Conservation (phyloP, 2,329 filamentous ascomycete genomes). For the Plectosphaerella sp. region DNA sequence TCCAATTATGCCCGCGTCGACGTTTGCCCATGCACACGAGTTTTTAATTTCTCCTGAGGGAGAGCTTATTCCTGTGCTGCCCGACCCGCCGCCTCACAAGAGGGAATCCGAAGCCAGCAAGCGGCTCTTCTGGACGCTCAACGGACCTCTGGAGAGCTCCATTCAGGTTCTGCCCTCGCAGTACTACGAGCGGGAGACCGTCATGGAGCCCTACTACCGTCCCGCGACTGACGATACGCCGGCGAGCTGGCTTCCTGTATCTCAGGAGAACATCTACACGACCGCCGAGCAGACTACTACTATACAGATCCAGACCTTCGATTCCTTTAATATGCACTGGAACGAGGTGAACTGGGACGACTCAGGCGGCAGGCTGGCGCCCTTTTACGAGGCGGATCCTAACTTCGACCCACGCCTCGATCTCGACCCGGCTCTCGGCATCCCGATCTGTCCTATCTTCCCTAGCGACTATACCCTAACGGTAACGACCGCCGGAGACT, state of each 20-base stretch:
- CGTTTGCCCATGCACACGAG: no score
- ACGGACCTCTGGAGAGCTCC: slow-evolving; percentile 6
- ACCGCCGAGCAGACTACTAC: not conserved
- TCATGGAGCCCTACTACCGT: slow-evolving; percentile 8
- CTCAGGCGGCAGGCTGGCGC: no score
- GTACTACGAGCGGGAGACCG: slow-evolving; percentile 5
- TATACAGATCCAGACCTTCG: slow-evolving; percentile 1
- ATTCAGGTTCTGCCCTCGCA: slow-evolving; percentile 7
- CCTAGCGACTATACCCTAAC: no score
- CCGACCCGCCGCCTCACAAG: no score
- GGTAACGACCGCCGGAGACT: slow-evolving; percentile 6
- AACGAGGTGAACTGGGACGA: not conserved
- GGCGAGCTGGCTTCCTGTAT: slow-evolving; percentile 9
- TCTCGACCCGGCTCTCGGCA: no score
- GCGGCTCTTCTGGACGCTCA: slow-evolving; percentile 3
- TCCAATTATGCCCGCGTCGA: no score
- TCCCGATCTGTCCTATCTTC: no score
- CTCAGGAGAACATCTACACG: slow-evolving; percentile 8
- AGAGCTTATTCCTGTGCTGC: no score
- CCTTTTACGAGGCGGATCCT: no score
- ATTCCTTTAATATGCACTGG: not conserved
- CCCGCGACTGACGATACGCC: not conserved
- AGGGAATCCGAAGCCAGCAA: not conserved
- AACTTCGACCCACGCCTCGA: no score
- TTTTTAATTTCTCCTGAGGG: no score